These are phyloP conservation scores for Alternaria ventricosa DNA, from an alignment of 2,329 filamentous ascomycete species.

Conservation along the genomic window DNA sequence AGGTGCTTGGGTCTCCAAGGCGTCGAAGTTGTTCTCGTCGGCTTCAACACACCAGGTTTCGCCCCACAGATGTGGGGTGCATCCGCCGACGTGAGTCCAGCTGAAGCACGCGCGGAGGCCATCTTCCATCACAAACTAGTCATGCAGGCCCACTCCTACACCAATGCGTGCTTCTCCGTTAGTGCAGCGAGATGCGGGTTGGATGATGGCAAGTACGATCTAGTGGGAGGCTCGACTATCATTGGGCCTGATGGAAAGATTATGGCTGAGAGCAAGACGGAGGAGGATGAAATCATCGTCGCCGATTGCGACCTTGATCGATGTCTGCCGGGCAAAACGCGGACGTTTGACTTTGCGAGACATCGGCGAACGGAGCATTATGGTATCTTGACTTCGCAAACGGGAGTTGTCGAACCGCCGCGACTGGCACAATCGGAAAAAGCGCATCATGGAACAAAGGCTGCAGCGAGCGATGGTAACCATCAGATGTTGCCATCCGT, in stretches of 20 bases:
- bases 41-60: conserved; percentile 54
- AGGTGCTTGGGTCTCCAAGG: conserved; percentile 59
- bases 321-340: conserved; percentile 50
- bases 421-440: not conserved
- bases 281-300: conserved; percentile 58
- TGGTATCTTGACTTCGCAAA: not conserved
- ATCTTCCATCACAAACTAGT: conserved; percentile 60
- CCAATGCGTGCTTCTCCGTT: conserved; percentile 59
- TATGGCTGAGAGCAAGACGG: conserved; percentile 55
- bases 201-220: conserved; percentile 56
- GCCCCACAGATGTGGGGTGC: conserved; percentile 51
- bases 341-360: not conserved
- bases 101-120: conserved; percentile 54
- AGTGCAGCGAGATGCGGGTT: conserved; percentile 57
- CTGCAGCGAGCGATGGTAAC: not conserved
- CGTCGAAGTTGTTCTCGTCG: conserved; percentile 52
- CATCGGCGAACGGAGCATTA: not conserved
- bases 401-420: not conserved
- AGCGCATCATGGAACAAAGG: not conserved
- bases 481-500: not conserved
- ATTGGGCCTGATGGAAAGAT: conserved; percentile 57
- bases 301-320: conserved; percentile 57
- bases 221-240: conserved; percentile 22
- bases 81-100: conserved; percentile 7
- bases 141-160: conserved; percentile 60